Base-by-base conservation (phyloP, 2,329 filamentous ascomycete genomes). In the Pseudogymnoascus sp. region DNA sequence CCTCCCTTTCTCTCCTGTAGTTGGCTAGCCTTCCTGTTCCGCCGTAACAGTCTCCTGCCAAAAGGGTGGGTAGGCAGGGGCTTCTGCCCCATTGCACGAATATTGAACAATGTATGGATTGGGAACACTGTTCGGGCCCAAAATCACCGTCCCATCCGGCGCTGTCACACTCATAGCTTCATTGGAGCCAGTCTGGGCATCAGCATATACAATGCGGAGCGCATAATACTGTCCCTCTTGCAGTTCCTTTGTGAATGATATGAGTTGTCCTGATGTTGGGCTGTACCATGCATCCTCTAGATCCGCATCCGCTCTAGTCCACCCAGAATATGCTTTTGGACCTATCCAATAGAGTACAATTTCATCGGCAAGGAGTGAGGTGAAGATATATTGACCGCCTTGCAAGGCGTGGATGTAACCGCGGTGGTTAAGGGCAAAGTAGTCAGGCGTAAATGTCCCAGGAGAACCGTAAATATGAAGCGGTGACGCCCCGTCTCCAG, bases 331-430 rank as follows among this genome's bases (percentile, higher is more conserved):
- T 1, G 69, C 69, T 14, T 65, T 65, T 16, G 64, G 12, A 5
- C 69, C 69, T 8, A 71, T 23, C 70, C 69, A 71, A 16, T 71
- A 40, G 2, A 71, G 59, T 1, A 66, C 65, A 21, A 70, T 66
- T 28, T 71, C 69, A 25, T 71, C 70, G n/a, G 65, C 63, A 10
- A 62, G 56, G 2, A 63, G 64, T 7, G 69, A 37, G 21, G 59
- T 66, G 65, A 71, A 69, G 11, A 64, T 67, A 60, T 71, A 72
- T 56, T 64, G 65, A 16, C 70, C 69, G 10, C 68, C 65, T 35
- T 65, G 37, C 12, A 62, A 38, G 2, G 66, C 66, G 60, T 64
- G 67, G 47, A 68, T 14, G 65, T 68, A 66, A 37, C 60, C 64
- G 50, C 65, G 65, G 60, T 71, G 65, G 59, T 68, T 66, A 62